A percentile compares a stretch with the other conserved stretches of the same genome.
Evolutionary conservation across 768 basidiomycete species (phyloP).

Genomic region (Pleurotus cornucopiae): DNA sequence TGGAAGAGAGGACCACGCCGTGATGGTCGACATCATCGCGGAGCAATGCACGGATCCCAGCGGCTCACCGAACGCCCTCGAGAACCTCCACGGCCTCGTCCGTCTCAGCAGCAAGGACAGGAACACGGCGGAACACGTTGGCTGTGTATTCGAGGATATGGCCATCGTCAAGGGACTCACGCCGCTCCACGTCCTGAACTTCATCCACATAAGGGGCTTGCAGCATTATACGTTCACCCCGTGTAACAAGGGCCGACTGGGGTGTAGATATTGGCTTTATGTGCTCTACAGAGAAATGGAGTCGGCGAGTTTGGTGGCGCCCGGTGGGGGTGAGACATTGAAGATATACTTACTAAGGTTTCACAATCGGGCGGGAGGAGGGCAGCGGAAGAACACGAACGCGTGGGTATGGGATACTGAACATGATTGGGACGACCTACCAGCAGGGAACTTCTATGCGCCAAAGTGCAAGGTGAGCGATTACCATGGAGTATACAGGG

Average conservation of each 20-base stretch:
- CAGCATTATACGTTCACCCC: constrained; percentile 13
- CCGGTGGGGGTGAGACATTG: not conserved
- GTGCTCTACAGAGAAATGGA: not conserved
- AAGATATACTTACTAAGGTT: not conserved
- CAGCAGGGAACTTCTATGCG: not conserved
- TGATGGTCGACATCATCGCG: constrained; percentile 14
- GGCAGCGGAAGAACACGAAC: not conserved
- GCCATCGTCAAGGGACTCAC: constrained; percentile 10
- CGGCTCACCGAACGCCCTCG: not conserved
- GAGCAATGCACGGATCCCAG: constrained; percentile 11
- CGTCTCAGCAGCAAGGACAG: not conserved
- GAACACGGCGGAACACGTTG: constrained; percentile 10
- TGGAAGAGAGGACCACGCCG: not conserved
- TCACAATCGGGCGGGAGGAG: not conserved
- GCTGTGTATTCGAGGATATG: constrained; percentile 13
- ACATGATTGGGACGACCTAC: not conserved
- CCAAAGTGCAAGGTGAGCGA: not conserved
- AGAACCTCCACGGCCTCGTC: not conserved
- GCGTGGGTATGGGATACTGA: not conserved
- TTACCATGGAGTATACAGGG: not conserved
- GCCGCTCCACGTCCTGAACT: constrained; percentile 11
- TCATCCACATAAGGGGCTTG: constrained; percentile 11
- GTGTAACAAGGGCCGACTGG: constrained; percentile 14
- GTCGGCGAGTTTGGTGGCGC: not conserved
- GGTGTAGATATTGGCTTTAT: constrained; percentile 18